Conservation (phyloP, 169 alveolate genomes). For the Eimeria sp. region DNA sequence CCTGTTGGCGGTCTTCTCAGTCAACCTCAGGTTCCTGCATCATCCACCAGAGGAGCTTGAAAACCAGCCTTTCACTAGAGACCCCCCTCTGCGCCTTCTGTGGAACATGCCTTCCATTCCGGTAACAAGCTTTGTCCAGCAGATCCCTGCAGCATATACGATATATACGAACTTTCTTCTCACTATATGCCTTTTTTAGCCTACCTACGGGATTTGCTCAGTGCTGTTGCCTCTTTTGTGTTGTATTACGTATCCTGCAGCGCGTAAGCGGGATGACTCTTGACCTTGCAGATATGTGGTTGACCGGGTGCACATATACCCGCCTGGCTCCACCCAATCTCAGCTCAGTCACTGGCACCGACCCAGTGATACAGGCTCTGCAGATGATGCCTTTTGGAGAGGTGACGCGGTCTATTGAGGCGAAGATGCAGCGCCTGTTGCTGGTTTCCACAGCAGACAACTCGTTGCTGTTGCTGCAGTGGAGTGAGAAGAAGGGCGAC, state of each 20-base stretch:
- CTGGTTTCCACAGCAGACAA: conserved; percentile 64
- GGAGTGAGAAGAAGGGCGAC: conserved; percentile 32
- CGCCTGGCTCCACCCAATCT: conserved; percentile 44
- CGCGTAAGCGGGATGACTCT: conserved; percentile 35
- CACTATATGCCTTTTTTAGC: background rate
- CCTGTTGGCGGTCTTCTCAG: conserved; percentile 19
- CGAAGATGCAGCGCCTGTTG: conserved; percentile 71
- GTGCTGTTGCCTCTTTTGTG: background rate
- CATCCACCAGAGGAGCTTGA: conserved; percentile 19
- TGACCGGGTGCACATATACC: conserved; percentile 78
- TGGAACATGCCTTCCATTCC: conserved; percentile 49
- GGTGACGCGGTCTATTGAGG: conserved; percentile 29
- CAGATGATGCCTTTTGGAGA: conserved; percentile 37
- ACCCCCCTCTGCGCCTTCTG: conserved; percentile 43
- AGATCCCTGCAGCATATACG: background rate
- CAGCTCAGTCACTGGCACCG: conserved; percentile 40
- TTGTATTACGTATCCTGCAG: background rate
- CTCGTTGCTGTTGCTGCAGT: conserved; percentile 49
- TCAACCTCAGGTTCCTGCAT: conserved; percentile 32
- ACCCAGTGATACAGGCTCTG: conserved; percentile 45
- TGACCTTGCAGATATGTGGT: conserved; percentile 47
- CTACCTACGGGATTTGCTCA: background rate
- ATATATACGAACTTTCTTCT: background rate
- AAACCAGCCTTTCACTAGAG: background rate
- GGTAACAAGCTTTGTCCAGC: background rate